Percentiles rank a stretch among this genome's conserved stretches.
phyloP scores from a whole-genome alignment of 2,329 filamentous ascomycete genomes.

The Chalara sp. region DNA sequence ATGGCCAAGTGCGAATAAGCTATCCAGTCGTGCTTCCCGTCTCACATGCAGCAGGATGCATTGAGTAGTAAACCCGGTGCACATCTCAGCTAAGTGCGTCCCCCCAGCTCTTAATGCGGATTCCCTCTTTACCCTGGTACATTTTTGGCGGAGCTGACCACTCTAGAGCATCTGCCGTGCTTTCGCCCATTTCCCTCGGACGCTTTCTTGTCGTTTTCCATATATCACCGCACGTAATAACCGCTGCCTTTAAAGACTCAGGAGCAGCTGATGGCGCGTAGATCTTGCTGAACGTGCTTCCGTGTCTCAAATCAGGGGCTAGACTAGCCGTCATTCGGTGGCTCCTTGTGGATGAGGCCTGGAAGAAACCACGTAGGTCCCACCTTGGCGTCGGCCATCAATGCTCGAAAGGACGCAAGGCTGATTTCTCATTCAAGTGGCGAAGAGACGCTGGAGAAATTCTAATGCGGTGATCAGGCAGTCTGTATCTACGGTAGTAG shows the following conservation, averaged over 20 bases:
- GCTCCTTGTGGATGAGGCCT: not conserved
- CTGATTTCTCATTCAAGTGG: not conserved
- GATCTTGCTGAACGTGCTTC: not conserved
- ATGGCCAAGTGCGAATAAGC: not conserved
- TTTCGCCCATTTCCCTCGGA: not conserved
- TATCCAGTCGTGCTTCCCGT: not conserved
- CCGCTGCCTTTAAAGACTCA: no score
- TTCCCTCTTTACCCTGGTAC: not conserved
- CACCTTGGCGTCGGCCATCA: not conserved
- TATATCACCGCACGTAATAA: not conserved
- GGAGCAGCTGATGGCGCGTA: not conserved
- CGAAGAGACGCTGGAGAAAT: not conserved
- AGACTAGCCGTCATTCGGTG: not conserved
- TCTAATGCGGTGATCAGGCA: not conserved
- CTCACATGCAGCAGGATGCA: not conserved
- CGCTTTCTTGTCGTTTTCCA: not conserved
- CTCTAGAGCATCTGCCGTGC: not conserved
- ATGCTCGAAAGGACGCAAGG: not conserved
- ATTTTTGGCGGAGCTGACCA: not conserved
- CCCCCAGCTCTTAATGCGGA: not conserved
- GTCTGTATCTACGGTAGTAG: not conserved
- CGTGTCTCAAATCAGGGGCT: not conserved
- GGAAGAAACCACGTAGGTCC: not conserved
- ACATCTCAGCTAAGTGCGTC: not conserved
- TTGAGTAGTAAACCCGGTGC: not conserved